Base-by-base conservation (phyloP, 495 filamentous ascomycete species). In the Acidiella bohemica region DNA sequence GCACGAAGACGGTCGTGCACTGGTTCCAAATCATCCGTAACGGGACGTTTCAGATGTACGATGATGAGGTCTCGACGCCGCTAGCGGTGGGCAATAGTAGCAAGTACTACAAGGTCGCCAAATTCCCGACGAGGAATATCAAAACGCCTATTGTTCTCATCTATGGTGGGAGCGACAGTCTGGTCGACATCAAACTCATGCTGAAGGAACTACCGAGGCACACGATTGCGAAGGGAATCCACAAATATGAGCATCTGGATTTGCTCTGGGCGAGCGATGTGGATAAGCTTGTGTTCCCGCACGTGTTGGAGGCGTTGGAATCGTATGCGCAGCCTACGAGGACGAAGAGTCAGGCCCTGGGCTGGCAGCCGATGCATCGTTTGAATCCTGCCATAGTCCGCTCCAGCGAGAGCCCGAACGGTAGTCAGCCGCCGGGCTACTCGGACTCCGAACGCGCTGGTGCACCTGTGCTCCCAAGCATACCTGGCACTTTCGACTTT, bases 1-100 rank as follows among this genome's bases (percentile, higher is more conserved):
- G 81, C 54, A 93, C 85, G 42, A 97, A 97, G 55, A 82, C 77
- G 11, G 83, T 94, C 7, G 90, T 97, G 0, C 90, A 97, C 52
- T 97, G 90, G 90, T 97, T 97, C 60, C 90, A 97, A 54, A 94
- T 97, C 51, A 96, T 97, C 47, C 78, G 90, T 32, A 94, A 86
- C 53, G 79, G 81, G 47, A 81, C 71, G 22, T 97, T 97, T 57
- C 90, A 96, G 59, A 95, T 97, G 80, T 96, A 85, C 58, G 90
- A 97, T 53, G 90, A 97, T 53, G 88, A 95, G 53, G 71, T 90
- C 5, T 78, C 81, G 41, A 67, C 70, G 3, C 73, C 74, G 1
- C 61, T 83, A 31, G 67, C 65, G 33, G 44, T 76, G 8, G 49
- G 42, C 0, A 54, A 57, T 20, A 67, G 67, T 7, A 68, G 65